phyloP scores from a whole-genome alignment of 441 rosid genomes.

The Corymbia citriodora region DNA sequence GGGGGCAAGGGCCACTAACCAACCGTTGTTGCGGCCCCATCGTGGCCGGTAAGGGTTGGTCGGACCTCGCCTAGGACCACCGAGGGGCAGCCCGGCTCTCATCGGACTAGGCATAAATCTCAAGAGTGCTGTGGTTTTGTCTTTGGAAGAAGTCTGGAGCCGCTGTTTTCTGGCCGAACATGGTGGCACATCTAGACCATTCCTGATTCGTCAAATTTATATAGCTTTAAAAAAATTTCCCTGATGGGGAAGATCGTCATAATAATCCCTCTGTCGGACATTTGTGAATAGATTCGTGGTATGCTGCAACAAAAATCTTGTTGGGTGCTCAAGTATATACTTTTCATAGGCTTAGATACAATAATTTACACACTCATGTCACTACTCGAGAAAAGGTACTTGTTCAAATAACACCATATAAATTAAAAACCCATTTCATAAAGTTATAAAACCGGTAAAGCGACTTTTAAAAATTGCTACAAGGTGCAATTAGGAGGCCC shows the following conservation, averaged over 20 bases:
- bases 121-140: not conserved
- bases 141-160: not conserved
- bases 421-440: not conserved
- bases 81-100: too few species aligned
- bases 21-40: too few species aligned
- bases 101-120: not conserved
- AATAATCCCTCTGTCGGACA: not conserved
- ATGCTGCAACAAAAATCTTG: not conserved
- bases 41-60: accelerated
- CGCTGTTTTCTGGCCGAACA: not conserved
- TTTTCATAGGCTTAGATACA: not conserved
- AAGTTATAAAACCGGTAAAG: not conserved
- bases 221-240: not conserved
- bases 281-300: not conserved
- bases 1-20: too few species aligned
- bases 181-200: not conserved
- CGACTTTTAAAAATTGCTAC: too few species aligned
- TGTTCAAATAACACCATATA: not conserved
- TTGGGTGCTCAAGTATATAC: not conserved
- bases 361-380: not conserved
- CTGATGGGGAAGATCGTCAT: not conserved
- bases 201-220: not conserved
- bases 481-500: too few species aligned
- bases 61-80: too few species aligned
- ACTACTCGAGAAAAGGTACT: not conserved